Evolutionary conservation across 73 alveolate genomes (phyloP), one percentile per base, ranked within the genome.

Genomic region (Tetrahymena borealis): DNA sequence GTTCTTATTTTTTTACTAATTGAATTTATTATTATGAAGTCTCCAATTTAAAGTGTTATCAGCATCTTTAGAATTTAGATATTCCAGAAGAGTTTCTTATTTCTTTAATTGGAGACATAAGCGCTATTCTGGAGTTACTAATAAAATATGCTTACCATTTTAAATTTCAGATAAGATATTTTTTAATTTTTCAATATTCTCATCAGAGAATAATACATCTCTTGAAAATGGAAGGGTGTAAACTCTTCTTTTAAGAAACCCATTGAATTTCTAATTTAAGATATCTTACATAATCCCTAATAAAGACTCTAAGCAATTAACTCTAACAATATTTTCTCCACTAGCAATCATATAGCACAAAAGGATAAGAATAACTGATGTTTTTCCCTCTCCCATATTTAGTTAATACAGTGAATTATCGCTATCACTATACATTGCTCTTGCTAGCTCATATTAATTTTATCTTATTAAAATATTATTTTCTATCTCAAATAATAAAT

Each of bases 191-290:
- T 24, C 11, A 33, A 90, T 38, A 90, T 35, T 90, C 15, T 33
- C 60, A 20, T 33, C 42, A 36, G 39, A 11, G 32, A 35, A 90
- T 20, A 12, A n/a, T 7, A 38, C 32, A 20, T 90, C 93, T 90
- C 93, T 33, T 24, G 32, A 13, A 36, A 40, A 90, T 6, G 93
- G 93, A 13, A 90, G 15, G 15, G n/a, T 33, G 32, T 90, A 90
- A 35, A 90, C n/a, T 90, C 90, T 90, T 90, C 90, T 90, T 38
- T 35, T 90, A 7, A 90, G 93, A 12, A 90, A n/a, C 13, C 90
- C 93, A 15, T 91, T 78, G 18, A 90, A 10, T 90, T 90, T 90
- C 90, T 35, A 11, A 20, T 31, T 38, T 35, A 90, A 38, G 3
- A 31, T 31, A 10, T 90, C 60, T 35, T 90, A 32, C 78, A 41